Conservation (phyloP, 192 early-diverging fungal species). For the Linderina pennispora region DNA sequence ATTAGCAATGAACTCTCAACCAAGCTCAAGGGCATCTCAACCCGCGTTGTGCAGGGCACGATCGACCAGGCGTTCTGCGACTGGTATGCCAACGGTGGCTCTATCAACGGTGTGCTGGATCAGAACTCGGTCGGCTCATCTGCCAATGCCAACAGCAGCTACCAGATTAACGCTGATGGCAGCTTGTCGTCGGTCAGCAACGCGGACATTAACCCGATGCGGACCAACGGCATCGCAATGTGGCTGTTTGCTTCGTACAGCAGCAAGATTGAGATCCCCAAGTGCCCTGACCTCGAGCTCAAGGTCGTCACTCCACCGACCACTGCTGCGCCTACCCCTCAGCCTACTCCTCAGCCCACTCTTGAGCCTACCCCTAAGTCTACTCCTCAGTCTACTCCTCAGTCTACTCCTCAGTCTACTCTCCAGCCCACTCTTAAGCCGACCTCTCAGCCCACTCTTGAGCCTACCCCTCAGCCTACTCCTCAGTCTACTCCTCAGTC, state of each 20-base stretch:
- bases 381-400: no score
- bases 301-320: no score
- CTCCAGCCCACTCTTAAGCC: no score
- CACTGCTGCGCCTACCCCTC: no score
- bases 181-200: slow-evolving; percentile 16
- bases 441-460: no score
- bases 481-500: no score
- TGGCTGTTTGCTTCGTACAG: slow-evolving; percentile 31
- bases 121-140: slow-evolving; percentile 2
- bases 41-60: slow-evolving; percentile 46
- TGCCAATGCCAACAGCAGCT: slow-evolving; percentile 8
- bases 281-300: slow-evolving; percentile 35
- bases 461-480: no score
- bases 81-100: slow-evolving; percentile 64
- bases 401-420: no score
- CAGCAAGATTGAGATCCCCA: slow-evolving; percentile 13
- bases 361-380: no score
- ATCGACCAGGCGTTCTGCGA: slow-evolving; percentile 56
- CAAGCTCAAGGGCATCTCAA: slow-evolving; percentile 5
- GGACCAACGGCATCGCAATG: slow-evolving; percentile 36
- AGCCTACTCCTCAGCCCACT: no score
- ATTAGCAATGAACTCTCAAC: background rate
- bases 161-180: slow-evolving; percentile 13
- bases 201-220: slow-evolving; percentile 13
- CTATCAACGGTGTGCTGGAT: slow-evolving; percentile 42